Evolutionary conservation across 371 early-diverging fungal species (phyloP).

Genomic region (Funneliformis caledonium): DNA sequence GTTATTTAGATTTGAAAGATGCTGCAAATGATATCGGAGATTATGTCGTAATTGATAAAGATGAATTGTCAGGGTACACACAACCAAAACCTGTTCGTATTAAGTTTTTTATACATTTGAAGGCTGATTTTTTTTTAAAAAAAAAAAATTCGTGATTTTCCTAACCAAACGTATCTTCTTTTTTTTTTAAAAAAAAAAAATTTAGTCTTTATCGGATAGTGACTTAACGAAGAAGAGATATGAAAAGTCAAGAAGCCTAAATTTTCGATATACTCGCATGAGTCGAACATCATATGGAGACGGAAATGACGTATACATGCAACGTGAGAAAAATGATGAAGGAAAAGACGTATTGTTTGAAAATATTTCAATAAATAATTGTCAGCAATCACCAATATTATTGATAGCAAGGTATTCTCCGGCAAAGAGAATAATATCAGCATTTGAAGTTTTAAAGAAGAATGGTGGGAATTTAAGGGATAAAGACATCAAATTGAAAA

Average conservation of each 20-base stretch:
- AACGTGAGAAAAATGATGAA: not conserved
- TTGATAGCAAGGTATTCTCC: not conserved
- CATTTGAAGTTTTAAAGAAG: constrained; percentile 14
- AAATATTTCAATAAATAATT: not conserved
- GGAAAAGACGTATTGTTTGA: not conserved
- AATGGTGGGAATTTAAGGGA: not conserved
- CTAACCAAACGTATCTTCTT: not conserved
- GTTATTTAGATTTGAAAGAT: not conserved
- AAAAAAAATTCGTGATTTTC: not conserved
- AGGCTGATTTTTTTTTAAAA: not conserved
- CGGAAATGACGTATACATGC: not conserved
- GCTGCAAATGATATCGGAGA: not conserved
- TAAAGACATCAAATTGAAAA: not conserved
- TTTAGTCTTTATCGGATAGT: not conserved
- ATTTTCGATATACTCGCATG: not conserved
- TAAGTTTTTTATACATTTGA: not conserved
- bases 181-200: not conserved
- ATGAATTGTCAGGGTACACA: not conserved
- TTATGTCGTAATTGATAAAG: not conserved
- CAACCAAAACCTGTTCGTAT: not conserved
- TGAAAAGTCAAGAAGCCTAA: not conserved
- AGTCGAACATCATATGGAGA: not conserved
- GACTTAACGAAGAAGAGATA: not conserved
- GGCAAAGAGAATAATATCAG: constrained; percentile 9
- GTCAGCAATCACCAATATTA: constrained; percentile 1